Base-by-base conservation (phyloP, 176 grass and related monocot genomes). In the Tillandsia leiboldiana region DNA sequence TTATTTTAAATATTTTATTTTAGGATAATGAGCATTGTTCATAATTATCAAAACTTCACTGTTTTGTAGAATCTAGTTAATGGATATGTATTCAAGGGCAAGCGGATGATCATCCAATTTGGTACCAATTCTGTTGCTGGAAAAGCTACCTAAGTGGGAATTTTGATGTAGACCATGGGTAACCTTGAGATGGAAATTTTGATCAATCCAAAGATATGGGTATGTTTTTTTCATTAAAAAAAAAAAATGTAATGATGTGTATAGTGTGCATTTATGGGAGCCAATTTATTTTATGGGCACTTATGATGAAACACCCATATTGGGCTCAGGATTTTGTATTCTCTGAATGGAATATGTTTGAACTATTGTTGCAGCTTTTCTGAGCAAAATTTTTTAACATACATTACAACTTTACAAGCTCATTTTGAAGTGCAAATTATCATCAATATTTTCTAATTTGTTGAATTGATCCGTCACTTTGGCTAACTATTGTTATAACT, bases 21-120 rank as follows among this genome's bases (percentile, higher is more conserved):
- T 61, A n/a, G n/a, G 22, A 42, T 65, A 51, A 62, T 27, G 42
- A 20, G 13, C 49, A 73, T 58, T 20, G 8, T 15, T 65, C 26
- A 50, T 76, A 52, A 52, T 12, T 10, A 52, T 14, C 17, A 15
- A 6, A 50, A 8, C 10, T 77, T 0, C 3, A 33, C 74, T 54
- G 49, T 73, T 86, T 73, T 89, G 78, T 86, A 96, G 92, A 92
- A 74, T 85, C 53, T 97, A 54, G 86, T 85, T 10, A 86, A 97
- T 87, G 93, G 89, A 15, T 92, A 81, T 67, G 81, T 85, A 54
- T 92, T 92, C 82, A 87, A 92, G 81, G 86, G 93, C 53, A 97
- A 97, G 54, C 84, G 84, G 3, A 90, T 92, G 72, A 90, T 97
- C 65, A 92, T 97, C 69, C 93, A 97, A 26, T 90, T 92, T 65